Conservation (phyloP, 2,329 filamentous ascomycete species). For the Ophiocordyceps camponoti-saundersi region DNA sequence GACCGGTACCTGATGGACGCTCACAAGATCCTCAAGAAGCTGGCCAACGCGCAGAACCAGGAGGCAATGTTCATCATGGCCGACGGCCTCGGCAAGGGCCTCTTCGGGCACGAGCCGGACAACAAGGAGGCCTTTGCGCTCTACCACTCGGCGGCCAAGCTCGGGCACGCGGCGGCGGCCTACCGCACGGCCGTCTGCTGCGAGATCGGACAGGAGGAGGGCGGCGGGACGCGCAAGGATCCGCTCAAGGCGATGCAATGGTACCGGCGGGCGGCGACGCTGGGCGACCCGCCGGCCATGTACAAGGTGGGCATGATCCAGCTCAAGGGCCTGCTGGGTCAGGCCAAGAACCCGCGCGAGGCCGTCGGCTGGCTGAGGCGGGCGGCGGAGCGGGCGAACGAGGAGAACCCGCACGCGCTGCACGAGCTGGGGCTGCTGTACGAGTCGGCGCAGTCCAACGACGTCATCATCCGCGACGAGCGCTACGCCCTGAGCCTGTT, state of each 20-base stretch:
- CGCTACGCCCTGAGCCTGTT: constrained; percentile 68
- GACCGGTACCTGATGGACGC: constrained; percentile 77
- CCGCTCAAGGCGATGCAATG: constrained; percentile 91
- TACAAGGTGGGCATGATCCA: constrained; percentile 97
- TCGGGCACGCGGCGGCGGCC: constrained; percentile 69
- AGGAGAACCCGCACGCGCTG: constrained; percentile 83
- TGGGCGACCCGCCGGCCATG: constrained; percentile 88
- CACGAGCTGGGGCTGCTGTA: constrained; percentile 67
- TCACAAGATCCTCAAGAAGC: constrained; percentile 81
- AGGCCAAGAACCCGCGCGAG: constrained; percentile 66
- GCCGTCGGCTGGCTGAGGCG: constrained; percentile 86
- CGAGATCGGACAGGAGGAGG: constrained; percentile 87
- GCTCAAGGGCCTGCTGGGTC: constrained; percentile 84
- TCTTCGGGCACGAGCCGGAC: constrained; percentile 63
- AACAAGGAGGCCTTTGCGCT: constrained; percentile 84
- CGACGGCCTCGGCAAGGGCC: constrained; percentile 71
- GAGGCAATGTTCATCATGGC: constrained; percentile 92
- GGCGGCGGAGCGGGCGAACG: constrained; percentile 73
- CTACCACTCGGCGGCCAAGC: constrained; percentile 87
- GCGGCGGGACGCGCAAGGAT: constrained; percentile 81
- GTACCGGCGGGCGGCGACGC: constrained; percentile 83
- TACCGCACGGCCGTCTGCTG: constrained; percentile 95
- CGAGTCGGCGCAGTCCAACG: constrained; percentile 46
- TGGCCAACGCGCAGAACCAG: constrained; percentile 52
- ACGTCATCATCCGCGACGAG: constrained; percentile 67